These are phyloP conservation scores for Alternaria sp. DNA, from an alignment of 2,329 filamentous ascomycete genomes.

Conservation along the genomic window DNA sequence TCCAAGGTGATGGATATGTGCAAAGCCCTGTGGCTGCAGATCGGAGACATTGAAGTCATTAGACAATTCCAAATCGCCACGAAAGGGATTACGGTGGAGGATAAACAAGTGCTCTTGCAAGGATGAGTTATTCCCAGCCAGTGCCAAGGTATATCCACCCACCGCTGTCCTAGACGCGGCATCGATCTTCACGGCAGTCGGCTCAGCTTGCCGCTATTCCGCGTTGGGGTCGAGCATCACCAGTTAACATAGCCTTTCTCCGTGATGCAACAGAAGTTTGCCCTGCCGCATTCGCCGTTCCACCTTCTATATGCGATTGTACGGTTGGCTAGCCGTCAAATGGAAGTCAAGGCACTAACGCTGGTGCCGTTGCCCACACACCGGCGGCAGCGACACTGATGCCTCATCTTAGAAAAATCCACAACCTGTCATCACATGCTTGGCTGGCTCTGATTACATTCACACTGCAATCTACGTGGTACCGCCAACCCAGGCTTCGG, in stretches of 20 bases:
- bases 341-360: conserved; percentile 15
- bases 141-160: conserved; percentile 30
- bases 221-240: conserved; percentile 34
- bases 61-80: conserved; percentile 25
- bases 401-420: conserved; percentile 1
- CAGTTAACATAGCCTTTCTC: conserved; percentile 13
- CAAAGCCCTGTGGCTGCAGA: conserved; percentile 17
- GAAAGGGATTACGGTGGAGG: conserved; percentile 18
- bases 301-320: conserved; percentile 20
- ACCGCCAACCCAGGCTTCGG: conserved; percentile 37
- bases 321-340: conserved; percentile 11
- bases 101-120: conserved; percentile 19
- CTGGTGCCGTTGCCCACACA: conserved; percentile 8
- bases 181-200: conserved; percentile 33
- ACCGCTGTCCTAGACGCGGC: conserved; percentile 31
- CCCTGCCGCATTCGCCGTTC: conserved; percentile 19
- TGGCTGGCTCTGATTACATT: conserved; percentile 4
- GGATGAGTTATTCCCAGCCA: conserved; percentile 33
- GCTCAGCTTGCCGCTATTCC: conserved; percentile 44
- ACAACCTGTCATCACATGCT: conserved; percentile 8
- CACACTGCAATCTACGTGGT: conserved; percentile 28
- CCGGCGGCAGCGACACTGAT: conserved; percentile 3
- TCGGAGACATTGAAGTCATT: conserved; percentile 10
- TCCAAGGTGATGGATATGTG: conserved; percentile 5
- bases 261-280: conserved; percentile 14